A percentile compares a stretch with the other conserved stretches of the same genome.
These are phyloP conservation scores for Flaveria floridana DNA, from an alignment of 140 eudicot species.

Conservation along the genomic window DNA sequence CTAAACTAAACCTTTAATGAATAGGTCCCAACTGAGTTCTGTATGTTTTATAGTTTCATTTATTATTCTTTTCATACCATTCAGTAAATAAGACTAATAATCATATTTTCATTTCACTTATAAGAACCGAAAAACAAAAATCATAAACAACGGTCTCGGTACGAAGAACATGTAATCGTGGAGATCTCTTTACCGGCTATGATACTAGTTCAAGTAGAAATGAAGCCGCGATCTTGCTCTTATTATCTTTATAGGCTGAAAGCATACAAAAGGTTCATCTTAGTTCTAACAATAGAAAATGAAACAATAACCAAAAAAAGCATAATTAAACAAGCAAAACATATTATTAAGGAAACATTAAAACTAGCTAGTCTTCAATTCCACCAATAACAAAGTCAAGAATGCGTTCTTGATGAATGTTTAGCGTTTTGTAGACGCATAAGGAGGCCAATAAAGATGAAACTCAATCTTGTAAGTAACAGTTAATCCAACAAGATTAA, in stretches of 20 bases:
- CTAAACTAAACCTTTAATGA: not conserved
- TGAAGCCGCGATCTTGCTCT: not conserved
- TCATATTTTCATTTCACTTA: constrained; percentile 3
- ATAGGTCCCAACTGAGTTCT: not conserved
- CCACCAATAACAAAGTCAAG: not conserved
- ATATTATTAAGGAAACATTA: not conserved
- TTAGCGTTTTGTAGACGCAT: constrained; percentile 35
- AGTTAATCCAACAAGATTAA: constrained; percentile 38
- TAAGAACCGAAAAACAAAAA: not conserved
- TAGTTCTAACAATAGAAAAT: not conserved
- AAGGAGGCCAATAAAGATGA: constrained; percentile 65
- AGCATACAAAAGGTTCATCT: not conserved
- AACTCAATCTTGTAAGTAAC: constrained; percentile 54
- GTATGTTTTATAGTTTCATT: too few relatives aligned
- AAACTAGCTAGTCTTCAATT: constrained; percentile 1
- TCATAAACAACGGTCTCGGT: not conserved
- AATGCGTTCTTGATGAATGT: constrained; percentile 8
- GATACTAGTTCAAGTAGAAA: not conserved
- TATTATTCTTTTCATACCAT: not conserved
- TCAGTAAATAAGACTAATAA: not conserved
- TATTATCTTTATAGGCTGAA: not conserved
- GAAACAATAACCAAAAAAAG: not conserved
- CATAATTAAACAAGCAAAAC: constrained; percentile 1
- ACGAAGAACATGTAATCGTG: not conserved
- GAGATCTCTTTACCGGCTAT: not conserved